Evolutionary conservation across 306 rosid genomes (phyloP).

Genomic region (cucumber (Cucumis sativus)): Cucumber_9930_V3 NC_026660.2:15555001-15555500

Average conservation of each 20-base stretch:
- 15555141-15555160: background rate
- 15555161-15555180: background rate
- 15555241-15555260: slow-evolving; percentile 27
- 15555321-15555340: slow-evolving; percentile 19
- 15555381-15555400: slow-evolving; percentile 12
- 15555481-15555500: slow-evolving; percentile 12
- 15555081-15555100: too few relatives aligned
- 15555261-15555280: slow-evolving; percentile 18
- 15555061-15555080: too few relatives aligned
- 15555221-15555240: slow-evolving; percentile 34
- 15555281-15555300: slow-evolving; percentile 14
- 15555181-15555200: slow-evolving; percentile 11
- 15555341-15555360: slow-evolving; percentile 14
- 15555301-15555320: slow-evolving; percentile 21
- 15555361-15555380: slow-evolving; percentile 29
- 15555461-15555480: slow-evolving; percentile 19
- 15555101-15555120: too few relatives aligned
- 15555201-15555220: slow-evolving; percentile 26
- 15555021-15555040: too few relatives aligned
- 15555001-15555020: too few relatives aligned
- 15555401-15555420: slow-evolving; percentile 33
- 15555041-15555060: too few relatives aligned
- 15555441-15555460: slow-evolving; percentile 27
- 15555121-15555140: background rate
- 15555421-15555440: slow-evolving; percentile 15